Evolutionary conservation across 768 basidiomycete genomes (phyloP).

Genomic region (Termitomyces sp.): DNA sequence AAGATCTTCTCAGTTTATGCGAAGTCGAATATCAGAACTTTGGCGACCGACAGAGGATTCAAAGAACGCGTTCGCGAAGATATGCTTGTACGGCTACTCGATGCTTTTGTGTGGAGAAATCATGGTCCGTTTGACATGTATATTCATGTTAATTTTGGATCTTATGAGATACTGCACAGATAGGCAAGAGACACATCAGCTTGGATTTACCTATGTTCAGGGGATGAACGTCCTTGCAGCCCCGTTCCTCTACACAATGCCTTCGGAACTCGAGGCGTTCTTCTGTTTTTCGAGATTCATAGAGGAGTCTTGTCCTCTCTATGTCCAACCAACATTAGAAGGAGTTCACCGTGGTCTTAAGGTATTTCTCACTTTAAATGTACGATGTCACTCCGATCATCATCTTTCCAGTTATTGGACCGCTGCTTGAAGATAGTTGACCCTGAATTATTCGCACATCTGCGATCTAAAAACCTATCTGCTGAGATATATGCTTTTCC

Average conservation of each 20-base stretch:
- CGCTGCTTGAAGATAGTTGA: constrained; percentile 91
- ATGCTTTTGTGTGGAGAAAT: constrained; percentile 97
- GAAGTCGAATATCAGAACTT: constrained; percentile 48
- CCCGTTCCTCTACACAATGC: constrained; percentile 96
- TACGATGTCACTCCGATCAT: neutral
- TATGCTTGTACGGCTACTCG: constrained; percentile 93
- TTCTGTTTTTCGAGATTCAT: constrained; percentile 96
- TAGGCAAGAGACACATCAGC: constrained; percentile 70
- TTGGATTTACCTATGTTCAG: constrained; percentile 95
- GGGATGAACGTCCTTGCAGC: constrained; percentile 99
- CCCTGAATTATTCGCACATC: constrained; percentile 73
- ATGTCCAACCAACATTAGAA: constrained; percentile 93
- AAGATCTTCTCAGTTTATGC: neutral
- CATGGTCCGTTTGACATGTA: constrained; percentile 50
- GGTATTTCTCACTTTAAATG: constrained; percentile 37
- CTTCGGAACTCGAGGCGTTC: constrained; percentile 97
- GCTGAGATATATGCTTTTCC: constrained; percentile 99
- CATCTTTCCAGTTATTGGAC: constrained; percentile 71
- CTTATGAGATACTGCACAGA: constrained; percentile 39
- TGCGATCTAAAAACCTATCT: constrained; percentile 87
- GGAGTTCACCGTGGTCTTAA: constrained; percentile 94
- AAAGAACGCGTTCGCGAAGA: constrained; percentile 96
- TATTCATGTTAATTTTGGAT: neutral
- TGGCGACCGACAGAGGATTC: constrained; percentile 97
- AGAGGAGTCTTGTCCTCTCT: constrained; percentile 91